phyloP scores from a whole-genome alignment of 2,329 filamentous ascomycete genomes.

The Trichoderma endophyticum region DNA sequence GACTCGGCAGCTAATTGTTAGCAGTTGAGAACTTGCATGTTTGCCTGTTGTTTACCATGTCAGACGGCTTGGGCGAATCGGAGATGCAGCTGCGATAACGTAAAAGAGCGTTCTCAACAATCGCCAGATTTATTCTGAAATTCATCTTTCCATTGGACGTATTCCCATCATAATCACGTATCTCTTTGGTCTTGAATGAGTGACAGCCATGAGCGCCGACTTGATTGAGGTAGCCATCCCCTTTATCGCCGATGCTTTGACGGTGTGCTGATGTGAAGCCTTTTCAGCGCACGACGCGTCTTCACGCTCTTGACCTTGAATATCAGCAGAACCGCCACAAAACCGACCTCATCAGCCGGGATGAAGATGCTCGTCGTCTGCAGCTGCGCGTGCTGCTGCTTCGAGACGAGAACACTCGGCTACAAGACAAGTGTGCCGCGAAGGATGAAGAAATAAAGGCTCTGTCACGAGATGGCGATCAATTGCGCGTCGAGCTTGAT shows the following conservation, averaged over 20 bases:
- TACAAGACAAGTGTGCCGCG: slow-evolving; percentile 61
- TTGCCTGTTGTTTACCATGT: not conserved
- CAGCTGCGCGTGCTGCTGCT: slow-evolving; percentile 67
- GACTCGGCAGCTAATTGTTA: not conserved
- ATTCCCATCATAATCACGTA: not conserved
- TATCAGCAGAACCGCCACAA: slow-evolving; percentile 65
- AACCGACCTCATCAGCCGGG: slow-evolving; percentile 65
- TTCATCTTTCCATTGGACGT: not conserved
- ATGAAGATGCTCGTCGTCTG: slow-evolving; percentile 70
- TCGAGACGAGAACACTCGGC: slow-evolving; percentile 68
- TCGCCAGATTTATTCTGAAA: not conserved
- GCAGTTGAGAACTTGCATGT: not conserved
- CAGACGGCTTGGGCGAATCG: not conserved
- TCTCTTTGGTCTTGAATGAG: not conserved
- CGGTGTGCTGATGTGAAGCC: slow-evolving; percentile 14
- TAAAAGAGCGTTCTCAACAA: not conserved
- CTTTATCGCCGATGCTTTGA: not conserved
- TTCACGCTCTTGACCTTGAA: slow-evolving; percentile 63
- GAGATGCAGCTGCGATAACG: not conserved
- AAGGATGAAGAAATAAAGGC: slow-evolving; percentile 58
- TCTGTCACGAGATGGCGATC: slow-evolving; percentile 40
- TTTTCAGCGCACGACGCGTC: slow-evolving; percentile 41
- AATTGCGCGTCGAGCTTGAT: slow-evolving; percentile 42
- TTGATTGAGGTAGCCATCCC: slow-evolving; percentile 28
- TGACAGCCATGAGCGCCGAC: slow-evolving; percentile 26